Conservation (phyloP, 768 basidiomycete species). For the Postia placenta region DNA sequence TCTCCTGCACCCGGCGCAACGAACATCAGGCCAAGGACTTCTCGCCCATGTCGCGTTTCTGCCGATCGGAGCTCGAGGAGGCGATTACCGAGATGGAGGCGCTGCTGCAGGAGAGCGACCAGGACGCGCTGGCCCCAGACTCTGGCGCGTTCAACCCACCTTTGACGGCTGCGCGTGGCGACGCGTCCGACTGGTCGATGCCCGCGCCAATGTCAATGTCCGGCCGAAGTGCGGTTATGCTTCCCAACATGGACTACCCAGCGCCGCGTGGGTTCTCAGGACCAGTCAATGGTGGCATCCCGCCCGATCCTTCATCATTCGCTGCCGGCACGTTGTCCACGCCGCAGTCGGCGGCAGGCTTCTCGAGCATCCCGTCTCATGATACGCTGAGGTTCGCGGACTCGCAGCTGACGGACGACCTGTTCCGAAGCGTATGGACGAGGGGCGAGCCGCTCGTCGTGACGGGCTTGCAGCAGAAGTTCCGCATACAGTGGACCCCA, state of each 20-base stretch:
- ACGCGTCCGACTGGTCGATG: not conserved
- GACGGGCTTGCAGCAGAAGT: conserved; percentile 53
- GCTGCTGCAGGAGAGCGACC: conserved; percentile 27
- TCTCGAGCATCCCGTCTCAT: conserved; percentile 33
- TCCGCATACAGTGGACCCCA: conserved; percentile 75
- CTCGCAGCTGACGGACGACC: conserved; percentile 45
- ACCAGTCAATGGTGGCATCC: conserved; percentile 5
- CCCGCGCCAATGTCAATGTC: not conserved
- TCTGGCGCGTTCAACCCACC: conserved; percentile 1
- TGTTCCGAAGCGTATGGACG: conserved; percentile 68
- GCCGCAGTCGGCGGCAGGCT: not conserved
- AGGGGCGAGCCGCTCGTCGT: conserved; percentile 76
- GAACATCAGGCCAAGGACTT: conserved; percentile 68
- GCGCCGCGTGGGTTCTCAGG: not conserved
- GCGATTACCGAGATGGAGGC: conserved; percentile 67
- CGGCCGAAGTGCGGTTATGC: not conserved
- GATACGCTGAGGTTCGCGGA: conserved; percentile 40
- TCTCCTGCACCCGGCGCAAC: conserved; percentile 62
- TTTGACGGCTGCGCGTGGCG: not conserved
- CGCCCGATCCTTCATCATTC: conserved; percentile 11
- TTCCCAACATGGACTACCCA: not conserved
- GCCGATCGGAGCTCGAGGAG: conserved; percentile 50
- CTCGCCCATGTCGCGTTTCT: conserved; percentile 77
- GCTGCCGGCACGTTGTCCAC: not conserved
- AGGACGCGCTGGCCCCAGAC: conserved; percentile 3